Evolutionary conservation across 2,329 filamentous ascomycete genomes (phyloP), one percentile per base, ranked within the genome.

Genomic region (Parastagonospora nodorum): DNA sequence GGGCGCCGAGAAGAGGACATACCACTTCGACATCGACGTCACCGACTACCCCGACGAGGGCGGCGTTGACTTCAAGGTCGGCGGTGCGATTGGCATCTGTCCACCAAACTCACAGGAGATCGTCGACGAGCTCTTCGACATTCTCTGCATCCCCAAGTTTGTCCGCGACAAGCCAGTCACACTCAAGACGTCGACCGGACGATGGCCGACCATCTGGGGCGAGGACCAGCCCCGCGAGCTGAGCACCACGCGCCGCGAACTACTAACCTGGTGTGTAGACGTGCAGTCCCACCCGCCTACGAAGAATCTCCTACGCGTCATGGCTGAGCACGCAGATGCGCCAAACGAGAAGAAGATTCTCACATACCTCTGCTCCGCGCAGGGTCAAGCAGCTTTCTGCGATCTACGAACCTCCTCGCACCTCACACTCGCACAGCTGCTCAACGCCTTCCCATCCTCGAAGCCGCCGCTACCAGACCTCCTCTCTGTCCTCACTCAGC

Each of bases 171-270:
- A 90, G 79, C 88, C 88, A 11, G 83, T 96, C 14, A 79, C 88
- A 14, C 77, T 97, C 61, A 87, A 86, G 72, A 97, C 94, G 0
- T 85, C 82, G 31, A 84, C 82, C 53, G 93, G 93, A 30, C 84
- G 94, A 42, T 99, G 93, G 93, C 94, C 94, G 4, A 99, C 94
- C 0, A 95, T 99, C 42, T 99, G 94, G 94, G 94, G 93, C 36
- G 90, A 96, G 2, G 93, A 97, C 15, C 77, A 89, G 73, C 76
- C 92, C 6, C 85, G 94, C 49, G 88, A 94, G 70, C 80, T 99
- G n/a, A 80, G 92, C 48, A 96, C 93, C 3, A 97, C 92, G 0
- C 86, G 93, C 41, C 84, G 93, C 42, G 93, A 96, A 71, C 80
- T 99, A n/a, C 80, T 99, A 48, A 96, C 89, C 8, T 99, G 94